Conservation (phyloP, 768 basidiomycete genomes). For the Favolaschia claudopus region DNA sequence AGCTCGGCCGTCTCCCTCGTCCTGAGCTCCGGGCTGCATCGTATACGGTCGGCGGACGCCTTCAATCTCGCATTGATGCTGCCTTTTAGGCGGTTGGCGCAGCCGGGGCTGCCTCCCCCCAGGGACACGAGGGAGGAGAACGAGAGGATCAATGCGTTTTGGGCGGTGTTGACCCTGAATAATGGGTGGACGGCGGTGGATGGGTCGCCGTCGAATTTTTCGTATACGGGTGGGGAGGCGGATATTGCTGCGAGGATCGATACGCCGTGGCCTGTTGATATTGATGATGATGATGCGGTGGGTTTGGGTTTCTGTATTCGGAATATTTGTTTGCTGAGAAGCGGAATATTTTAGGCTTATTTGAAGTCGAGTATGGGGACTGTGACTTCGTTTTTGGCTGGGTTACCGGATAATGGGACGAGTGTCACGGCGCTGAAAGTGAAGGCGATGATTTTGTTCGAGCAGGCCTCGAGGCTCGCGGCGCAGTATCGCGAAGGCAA, state of each 20-base stretch:
- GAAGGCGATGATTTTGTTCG: background rate
- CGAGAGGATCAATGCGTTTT: too few relatives aligned
- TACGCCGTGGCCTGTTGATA: slow-evolving; percentile 49
- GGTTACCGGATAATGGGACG: background rate
- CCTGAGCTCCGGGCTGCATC: slow-evolving; percentile 37
- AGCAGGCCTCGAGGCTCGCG: background rate
- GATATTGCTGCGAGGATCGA: slow-evolving; percentile 39
- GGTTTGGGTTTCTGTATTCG: background rate
- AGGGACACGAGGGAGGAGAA: slow-evolving; percentile 39
- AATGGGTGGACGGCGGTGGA: slow-evolving; percentile 39
- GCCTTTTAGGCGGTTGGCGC: background rate
- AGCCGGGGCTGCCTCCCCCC: slow-evolving; percentile 34
- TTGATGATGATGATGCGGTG: background rate
- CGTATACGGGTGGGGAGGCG: slow-evolving; percentile 28
- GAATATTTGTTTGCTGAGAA: background rate
- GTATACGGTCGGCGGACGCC: slow-evolving; percentile 20
- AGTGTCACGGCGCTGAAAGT: background rate
- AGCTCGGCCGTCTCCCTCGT: slow-evolving; percentile 45
- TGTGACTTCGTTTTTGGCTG: background rate
- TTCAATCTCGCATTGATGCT: background rate
- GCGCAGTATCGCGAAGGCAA: background rate
- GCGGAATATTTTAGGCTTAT: slow-evolving; percentile 18
- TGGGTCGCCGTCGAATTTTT: slow-evolving; percentile 34
- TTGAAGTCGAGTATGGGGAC: background rate
- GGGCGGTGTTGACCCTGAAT: slow-evolving; percentile 44